Conservation (phyloP, 768 basidiomycete genomes). For the Mycena rebaudengoi region DNA sequence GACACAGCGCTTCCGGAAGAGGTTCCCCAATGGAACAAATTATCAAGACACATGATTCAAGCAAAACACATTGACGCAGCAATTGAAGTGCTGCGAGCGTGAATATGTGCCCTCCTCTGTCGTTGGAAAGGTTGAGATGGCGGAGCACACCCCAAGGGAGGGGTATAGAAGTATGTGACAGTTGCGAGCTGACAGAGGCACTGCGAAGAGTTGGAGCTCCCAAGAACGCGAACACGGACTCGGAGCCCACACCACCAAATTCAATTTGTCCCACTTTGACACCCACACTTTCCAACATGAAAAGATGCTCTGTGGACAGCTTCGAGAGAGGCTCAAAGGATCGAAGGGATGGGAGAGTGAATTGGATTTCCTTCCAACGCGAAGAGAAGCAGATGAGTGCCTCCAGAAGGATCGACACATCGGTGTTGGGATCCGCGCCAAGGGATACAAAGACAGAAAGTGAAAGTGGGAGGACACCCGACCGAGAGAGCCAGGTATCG, state of each 20-base stretch:
- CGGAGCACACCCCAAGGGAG: neutral
- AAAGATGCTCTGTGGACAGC: neutral
- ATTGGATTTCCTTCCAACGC: neutral
- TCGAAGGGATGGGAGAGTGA: too few relatives aligned
- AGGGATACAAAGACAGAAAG: neutral
- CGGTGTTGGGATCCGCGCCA: neutral
- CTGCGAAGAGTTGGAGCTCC: neutral
- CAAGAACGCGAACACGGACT: neutral
- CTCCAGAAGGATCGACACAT: neutral
- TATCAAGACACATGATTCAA: neutral
- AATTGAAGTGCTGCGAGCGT: neutral
- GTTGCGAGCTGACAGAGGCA: too few relatives aligned
- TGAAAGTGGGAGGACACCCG: neutral
- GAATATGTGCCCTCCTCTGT: too few relatives aligned
- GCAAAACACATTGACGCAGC: neutral
- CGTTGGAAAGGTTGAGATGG: too few relatives aligned
- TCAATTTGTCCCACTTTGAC: too few relatives aligned
- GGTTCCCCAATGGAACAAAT: neutral
- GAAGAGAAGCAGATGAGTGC: too few relatives aligned
- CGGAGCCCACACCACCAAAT: neutral
- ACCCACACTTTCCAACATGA: neutral
- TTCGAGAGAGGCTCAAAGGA: too few relatives aligned
- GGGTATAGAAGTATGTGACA: too few relatives aligned
- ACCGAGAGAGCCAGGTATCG: neutral
- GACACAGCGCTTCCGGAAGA: neutral